These are phyloP conservation scores for Colletotrichum orchidophilum DNA, from an alignment of 2,329 filamentous ascomycete species.

Conservation along the genomic window DNA sequence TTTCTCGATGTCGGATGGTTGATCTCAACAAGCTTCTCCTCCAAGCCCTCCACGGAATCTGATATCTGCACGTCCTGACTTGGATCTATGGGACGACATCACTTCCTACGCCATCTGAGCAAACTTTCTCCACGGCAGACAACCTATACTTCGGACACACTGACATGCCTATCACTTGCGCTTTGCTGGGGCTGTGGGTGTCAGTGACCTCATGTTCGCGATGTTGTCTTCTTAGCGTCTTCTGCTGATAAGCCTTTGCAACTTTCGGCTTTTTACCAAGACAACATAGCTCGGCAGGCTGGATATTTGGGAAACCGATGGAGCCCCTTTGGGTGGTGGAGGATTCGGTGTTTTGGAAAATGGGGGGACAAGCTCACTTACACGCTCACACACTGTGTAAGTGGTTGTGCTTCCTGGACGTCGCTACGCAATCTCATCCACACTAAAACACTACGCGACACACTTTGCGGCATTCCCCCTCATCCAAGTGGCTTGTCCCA, in stretches of 20 bases:
- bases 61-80: neutral
- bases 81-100: neutral
- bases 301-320: neutral
- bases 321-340: neutral
- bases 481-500: conserved; percentile 28
- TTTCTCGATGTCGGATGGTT: conserved; percentile 3
- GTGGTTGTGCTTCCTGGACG: conserved; percentile 12
- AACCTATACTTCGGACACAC: neutral
- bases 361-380: neutral
- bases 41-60: neutral
- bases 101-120: neutral
- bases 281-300: neutral
- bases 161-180: neutral
- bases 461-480: conserved; percentile 32
- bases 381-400: conserved; percentile 17
- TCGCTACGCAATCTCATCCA: conserved; percentile 25
- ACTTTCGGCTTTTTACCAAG: conserved; percentile 3
- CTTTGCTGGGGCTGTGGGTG: conserved; percentile 22
- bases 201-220: conserved; percentile 10
- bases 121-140: neutral
- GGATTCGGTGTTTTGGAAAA: neutral
- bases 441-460: conserved; percentile 33
- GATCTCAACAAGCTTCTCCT: conserved; percentile 1
- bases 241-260: conserved; percentile 1
- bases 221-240: conserved; percentile 5